These are phyloP conservation scores for Cicer yamashitae DNA, from an alignment of 306 rosid species.

Conservation along the genomic window DNA sequence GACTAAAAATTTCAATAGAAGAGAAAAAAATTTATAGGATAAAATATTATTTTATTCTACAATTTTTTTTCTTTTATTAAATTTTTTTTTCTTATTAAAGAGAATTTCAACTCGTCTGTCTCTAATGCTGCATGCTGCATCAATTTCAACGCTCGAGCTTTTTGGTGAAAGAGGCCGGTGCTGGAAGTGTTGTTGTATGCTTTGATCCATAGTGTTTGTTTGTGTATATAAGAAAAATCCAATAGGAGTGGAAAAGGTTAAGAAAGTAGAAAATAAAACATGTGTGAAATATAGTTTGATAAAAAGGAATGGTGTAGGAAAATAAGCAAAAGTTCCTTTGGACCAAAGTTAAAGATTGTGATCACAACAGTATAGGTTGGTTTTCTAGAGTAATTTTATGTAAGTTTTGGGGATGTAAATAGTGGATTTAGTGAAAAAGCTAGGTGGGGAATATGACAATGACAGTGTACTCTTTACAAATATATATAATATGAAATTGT, in stretches of 20 bases:
- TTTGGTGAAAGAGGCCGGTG: slow-evolving; percentile 59
- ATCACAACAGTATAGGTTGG: slow-evolving; percentile 39
- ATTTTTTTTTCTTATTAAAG: no score
- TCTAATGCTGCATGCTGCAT: slow-evolving; percentile 38
- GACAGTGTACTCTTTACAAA: slow-evolving; percentile 56
- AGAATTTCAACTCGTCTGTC: neutral
- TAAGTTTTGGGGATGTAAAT: slow-evolving; percentile 76
- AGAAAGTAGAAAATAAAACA: slow-evolving; percentile 50
- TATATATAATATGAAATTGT: slow-evolving; percentile 44
- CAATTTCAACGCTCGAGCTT: slow-evolving; percentile 56
- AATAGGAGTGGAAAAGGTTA: slow-evolving; percentile 46
- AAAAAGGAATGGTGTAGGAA: slow-evolving; percentile 37
- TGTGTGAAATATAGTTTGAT: slow-evolving; percentile 45
- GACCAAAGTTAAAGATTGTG: slow-evolving; percentile 21
- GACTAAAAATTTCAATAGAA: no score
- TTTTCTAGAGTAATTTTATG: slow-evolving; percentile 52
- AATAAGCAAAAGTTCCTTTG: slow-evolving; percentile 45
- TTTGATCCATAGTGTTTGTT: slow-evolving; percentile 36
- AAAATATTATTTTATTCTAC: no score
- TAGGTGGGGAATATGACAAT: slow-evolving; percentile 15
- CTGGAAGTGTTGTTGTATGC: slow-evolving; percentile 42
- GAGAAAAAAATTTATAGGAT: no score
- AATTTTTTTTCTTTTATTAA: no score
- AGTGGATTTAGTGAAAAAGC: slow-evolving; percentile 13
- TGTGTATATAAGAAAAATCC: slow-evolving; percentile 67